These are phyloP conservation scores for Berkeleyomyces rouxiae DNA, from an alignment of 2,329 filamentous ascomycete species.

Conservation along the genomic window DNA sequence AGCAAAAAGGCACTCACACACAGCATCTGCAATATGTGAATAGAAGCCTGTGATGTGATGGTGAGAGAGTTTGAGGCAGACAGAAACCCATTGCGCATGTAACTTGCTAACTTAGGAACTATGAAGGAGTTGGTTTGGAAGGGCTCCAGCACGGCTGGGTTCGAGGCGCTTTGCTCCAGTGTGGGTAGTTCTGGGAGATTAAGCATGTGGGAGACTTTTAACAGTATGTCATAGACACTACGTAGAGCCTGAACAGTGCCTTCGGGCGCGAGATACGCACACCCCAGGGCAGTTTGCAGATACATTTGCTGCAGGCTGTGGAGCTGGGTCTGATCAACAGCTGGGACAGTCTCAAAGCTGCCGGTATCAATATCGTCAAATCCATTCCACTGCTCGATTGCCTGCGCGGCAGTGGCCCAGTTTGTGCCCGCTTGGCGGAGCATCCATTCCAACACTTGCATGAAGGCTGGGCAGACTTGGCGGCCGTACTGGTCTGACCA, in stretches of 20 bases:
- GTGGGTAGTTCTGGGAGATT: constrained; percentile 41
- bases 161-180: constrained; percentile 22
- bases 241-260: constrained; percentile 38
- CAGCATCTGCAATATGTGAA: constrained; percentile 18
- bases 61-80: constrained; percentile 7
- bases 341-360: constrained; percentile 33
- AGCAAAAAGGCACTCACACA: constrained; percentile 43
- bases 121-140: constrained; percentile 16
- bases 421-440: constrained; percentile 38
- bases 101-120: constrained; percentile 18
- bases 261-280: constrained; percentile 49
- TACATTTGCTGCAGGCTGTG: constrained; percentile 46
- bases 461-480: constrained; percentile 43
- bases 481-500: constrained; percentile 18
- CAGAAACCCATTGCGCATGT: constrained; percentile 19
- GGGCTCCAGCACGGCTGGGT: constrained; percentile 2
- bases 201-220: constrained; percentile 26
- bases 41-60: neutral
- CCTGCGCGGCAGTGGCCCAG: constrained; percentile 45
- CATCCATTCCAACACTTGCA: constrained; percentile 53
- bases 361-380: constrained; percentile 54
- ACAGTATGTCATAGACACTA: constrained; percentile 10
- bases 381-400: constrained; percentile 56
- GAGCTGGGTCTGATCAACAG: constrained; percentile 44
- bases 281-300: constrained; percentile 49